Conservation (phyloP, 2,329 filamentous ascomycete genomes). For the Massarina eburnea region DNA sequence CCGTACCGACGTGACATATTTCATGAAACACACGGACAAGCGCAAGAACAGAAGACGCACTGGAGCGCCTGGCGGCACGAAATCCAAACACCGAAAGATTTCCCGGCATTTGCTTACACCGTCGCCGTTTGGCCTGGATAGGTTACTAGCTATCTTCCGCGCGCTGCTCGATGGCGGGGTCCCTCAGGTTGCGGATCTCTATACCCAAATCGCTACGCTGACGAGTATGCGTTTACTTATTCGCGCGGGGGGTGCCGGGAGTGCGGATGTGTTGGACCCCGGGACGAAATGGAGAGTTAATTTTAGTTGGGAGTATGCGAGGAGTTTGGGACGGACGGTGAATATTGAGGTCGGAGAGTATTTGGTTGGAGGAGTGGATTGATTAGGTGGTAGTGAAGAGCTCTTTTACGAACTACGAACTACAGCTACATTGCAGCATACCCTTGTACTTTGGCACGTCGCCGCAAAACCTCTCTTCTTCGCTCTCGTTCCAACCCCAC, state of each 20-base stretch:
- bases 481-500: conserved; percentile 68
- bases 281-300: conserved; percentile 77
- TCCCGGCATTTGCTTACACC: conserved; percentile 75
- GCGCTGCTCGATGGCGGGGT: conserved; percentile 58
- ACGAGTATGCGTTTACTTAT: conserved; percentile 70
- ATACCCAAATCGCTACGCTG: conserved; percentile 67
- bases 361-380: conserved; percentile 40
- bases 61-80: conserved; percentile 15
- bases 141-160: conserved; percentile 75
- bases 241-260: conserved; percentile 59
- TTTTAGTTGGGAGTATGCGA: conserved; percentile 75
- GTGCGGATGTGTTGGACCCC: conserved; percentile 65
- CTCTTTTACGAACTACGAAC: conserved; percentile 55
- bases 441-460: conserved; percentile 78
- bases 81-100: conserved; percentile 67
- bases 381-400: neutral
- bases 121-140: conserved; percentile 74
- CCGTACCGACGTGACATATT: conserved; percentile 71
- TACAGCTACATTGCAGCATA: conserved; percentile 93
- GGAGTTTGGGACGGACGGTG: conserved; percentile 69
- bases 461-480: conserved; percentile 81
- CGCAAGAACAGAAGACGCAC: conserved; percentile 50
- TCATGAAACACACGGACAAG: conserved; percentile 68
- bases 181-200: conserved; percentile 50
- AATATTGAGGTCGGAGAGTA: conserved; percentile 78